phyloP scores from a whole-genome alignment of 371 early-diverging fungal species.

The Apophysomyces elegans region DNA sequence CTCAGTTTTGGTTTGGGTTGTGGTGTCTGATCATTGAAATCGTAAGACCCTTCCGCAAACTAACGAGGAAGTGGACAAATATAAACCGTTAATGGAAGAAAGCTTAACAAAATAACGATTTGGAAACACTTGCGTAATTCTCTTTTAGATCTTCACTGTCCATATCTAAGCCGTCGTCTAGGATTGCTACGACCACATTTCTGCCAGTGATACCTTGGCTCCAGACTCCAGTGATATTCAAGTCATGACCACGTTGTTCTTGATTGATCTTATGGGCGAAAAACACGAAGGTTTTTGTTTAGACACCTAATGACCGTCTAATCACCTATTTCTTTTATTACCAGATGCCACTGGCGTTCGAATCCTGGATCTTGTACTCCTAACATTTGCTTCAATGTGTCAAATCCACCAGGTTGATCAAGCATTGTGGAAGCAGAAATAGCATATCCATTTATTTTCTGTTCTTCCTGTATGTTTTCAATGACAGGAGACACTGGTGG shows the following conservation, averaged over 20 bases:
- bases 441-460: constrained; percentile 16
- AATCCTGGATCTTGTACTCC: constrained; percentile 82
- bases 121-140: constrained; percentile 76
- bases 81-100: neutral
- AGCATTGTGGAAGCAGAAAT: constrained; percentile 12
- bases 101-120: neutral
- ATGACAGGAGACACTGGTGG: constrained; percentile 24
- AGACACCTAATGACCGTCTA: neutral
- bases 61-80: constrained; percentile 25
- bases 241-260: constrained; percentile 72
- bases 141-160: constrained; percentile 79
- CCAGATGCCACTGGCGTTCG: constrained; percentile 50
- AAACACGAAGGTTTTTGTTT: neutral
- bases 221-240: constrained; percentile 96
- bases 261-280: constrained; percentile 68
- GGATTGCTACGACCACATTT: constrained; percentile 84
- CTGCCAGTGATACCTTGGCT: constrained; percentile 90
- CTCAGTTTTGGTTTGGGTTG: constrained; percentile 76
- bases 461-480: constrained; percentile 27
- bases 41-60: constrained; percentile 88
- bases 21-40: constrained; percentile 83
- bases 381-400: constrained; percentile 23
- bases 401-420: constrained; percentile 23
- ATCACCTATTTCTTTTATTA: constrained; percentile 8
- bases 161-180: constrained; percentile 96